These are phyloP conservation scores for Tolypocladium pustulatum DNA, from an alignment of 2,329 filamentous ascomycete species.

Conservation along the genomic window DNA sequence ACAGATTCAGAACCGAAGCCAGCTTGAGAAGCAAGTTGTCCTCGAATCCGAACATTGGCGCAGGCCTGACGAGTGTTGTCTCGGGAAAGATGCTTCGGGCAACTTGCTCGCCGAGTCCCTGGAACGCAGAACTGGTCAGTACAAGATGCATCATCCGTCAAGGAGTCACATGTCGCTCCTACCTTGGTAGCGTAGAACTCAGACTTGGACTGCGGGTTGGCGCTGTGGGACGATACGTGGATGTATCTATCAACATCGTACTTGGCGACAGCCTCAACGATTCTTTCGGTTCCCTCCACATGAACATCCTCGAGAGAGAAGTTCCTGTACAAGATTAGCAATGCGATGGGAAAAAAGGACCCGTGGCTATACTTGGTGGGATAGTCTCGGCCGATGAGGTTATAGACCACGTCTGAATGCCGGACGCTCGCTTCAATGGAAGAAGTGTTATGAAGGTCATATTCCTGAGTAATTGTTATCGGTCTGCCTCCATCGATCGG, in stretches of 20 bases:
- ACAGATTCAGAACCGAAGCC: constrained; percentile 66
- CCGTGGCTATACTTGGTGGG: constrained; percentile 70
- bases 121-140: neutral
- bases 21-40: constrained; percentile 83
- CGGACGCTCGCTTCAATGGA: constrained; percentile 95
- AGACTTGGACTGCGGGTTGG: constrained; percentile 65
- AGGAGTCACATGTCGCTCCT: neutral
- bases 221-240: constrained; percentile 93
- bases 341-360: neutral
- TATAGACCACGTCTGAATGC: constrained; percentile 96
- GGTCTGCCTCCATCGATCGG: neutral
- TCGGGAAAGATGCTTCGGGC: constrained; percentile 88
- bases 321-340: constrained; percentile 54
- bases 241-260: constrained; percentile 97
- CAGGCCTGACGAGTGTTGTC: constrained; percentile 90
- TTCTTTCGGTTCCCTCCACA: constrained; percentile 83
- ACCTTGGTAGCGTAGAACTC: constrained; percentile 91
- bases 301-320: constrained; percentile 89
- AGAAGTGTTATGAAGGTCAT: constrained; percentile 84
- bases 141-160: neutral
- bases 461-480: constrained; percentile 53
- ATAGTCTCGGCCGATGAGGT: constrained; percentile 87
- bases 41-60: constrained; percentile 90
- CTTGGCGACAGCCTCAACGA: constrained; percentile 88
- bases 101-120: constrained; percentile 72